A percentile compares a stretch with the other conserved stretches of the same genome.
Conservation (phyloP, 179 eudicot genomes). For the Vitellaria paradoxa region DNA sequence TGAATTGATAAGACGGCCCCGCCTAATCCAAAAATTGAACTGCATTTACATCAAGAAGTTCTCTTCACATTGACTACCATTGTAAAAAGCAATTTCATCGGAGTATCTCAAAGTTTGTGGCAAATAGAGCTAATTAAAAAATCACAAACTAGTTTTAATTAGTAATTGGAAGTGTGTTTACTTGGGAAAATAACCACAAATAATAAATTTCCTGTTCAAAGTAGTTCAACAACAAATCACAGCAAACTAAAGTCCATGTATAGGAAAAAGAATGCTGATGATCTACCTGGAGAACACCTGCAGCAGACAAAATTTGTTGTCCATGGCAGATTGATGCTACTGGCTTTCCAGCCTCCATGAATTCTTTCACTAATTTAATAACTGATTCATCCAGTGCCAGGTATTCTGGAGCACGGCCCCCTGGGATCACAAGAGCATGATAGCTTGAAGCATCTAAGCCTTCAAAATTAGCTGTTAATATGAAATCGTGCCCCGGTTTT, state of each 20-base stretch:
- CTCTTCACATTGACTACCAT: not conserved
- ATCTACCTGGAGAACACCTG: slow-evolving; percentile 87
- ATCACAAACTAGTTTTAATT: not conserved
- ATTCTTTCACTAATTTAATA: slow-evolving; percentile 60
- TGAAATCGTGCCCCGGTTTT: slow-evolving; percentile 88
- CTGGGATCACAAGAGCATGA: slow-evolving; percentile 94
- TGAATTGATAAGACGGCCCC: no score
- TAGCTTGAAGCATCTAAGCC: slow-evolving; percentile 61
- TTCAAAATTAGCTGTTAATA: slow-evolving; percentile 63
- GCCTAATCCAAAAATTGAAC: no score
- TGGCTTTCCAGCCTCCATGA: slow-evolving; percentile 77
- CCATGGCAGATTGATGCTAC: slow-evolving; percentile 99
- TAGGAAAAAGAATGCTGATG: not conserved
- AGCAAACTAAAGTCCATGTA: not conserved
- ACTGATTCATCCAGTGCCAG: slow-evolving; percentile 78
- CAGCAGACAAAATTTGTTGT: slow-evolving; percentile 95
- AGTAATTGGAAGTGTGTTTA: not conserved
- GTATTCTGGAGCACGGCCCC: slow-evolving; percentile 97
- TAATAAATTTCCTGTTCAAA: not conserved
- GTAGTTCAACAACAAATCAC: not conserved
- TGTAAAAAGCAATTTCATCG: not conserved
- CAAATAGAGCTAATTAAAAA: no score
- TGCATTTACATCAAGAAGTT: not conserved
- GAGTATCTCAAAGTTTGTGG: no score
- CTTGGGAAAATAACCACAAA: not conserved